Percentiles rank a stretch among this genome's conserved stretches.
phyloP scores from a whole-genome alignment of 2,329 filamentous ascomycete species.

The Fusarium pseudocircinatum region DNA sequence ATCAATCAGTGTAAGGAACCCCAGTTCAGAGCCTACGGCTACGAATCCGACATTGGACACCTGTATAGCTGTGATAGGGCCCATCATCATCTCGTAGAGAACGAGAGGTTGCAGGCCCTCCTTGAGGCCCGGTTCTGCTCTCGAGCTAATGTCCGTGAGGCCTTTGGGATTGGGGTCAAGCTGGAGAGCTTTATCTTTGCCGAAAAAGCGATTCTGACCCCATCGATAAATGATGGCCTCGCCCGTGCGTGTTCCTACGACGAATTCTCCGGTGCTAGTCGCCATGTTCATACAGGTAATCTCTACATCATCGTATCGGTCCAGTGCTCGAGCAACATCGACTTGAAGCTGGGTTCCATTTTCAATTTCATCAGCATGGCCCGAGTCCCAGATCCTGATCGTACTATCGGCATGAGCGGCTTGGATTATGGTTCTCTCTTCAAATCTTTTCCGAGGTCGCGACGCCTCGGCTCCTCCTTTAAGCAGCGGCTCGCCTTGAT shows the following conservation, averaged over 20 bases:
- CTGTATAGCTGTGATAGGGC: slow-evolving; percentile 79
- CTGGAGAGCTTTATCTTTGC: slow-evolving; percentile 64
- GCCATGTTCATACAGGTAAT: slow-evolving; percentile 84
- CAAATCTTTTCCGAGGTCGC: slow-evolving; percentile 78
- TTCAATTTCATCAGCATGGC: slow-evolving; percentile 92
- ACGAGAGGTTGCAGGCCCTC: slow-evolving; percentile 84
- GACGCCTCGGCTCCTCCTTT: slow-evolving; percentile 80
- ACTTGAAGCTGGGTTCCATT: slow-evolving; percentile 84
- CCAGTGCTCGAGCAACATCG: slow-evolving; percentile 84
- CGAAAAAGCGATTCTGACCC: slow-evolving; percentile 80
- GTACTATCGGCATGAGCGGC: slow-evolving; percentile 92
- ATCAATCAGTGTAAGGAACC: slow-evolving; percentile 84
- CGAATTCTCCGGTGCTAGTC: slow-evolving; percentile 83
- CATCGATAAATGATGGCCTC: slow-evolving; percentile 89
- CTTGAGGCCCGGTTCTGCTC: slow-evolving; percentile 77
- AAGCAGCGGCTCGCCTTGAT: slow-evolving; percentile 80
- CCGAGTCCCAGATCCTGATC: slow-evolving; percentile 91
- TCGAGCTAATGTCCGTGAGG: slow-evolving; percentile 77
- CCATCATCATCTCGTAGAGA: slow-evolving; percentile 84
- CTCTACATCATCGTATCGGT: slow-evolving; percentile 79
- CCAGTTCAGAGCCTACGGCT: slow-evolving; percentile 84
- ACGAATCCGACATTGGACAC: slow-evolving; percentile 95
- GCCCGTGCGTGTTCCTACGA: slow-evolving; percentile 81
- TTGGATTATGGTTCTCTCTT: slow-evolving; percentile 84
- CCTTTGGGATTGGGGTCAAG: slow-evolving; percentile 71